Evolutionary conservation across 2,329 filamentous ascomycete species (phyloP), one percentile per base, ranked within the genome.

Genomic region (Trichoderma breve): DNA sequence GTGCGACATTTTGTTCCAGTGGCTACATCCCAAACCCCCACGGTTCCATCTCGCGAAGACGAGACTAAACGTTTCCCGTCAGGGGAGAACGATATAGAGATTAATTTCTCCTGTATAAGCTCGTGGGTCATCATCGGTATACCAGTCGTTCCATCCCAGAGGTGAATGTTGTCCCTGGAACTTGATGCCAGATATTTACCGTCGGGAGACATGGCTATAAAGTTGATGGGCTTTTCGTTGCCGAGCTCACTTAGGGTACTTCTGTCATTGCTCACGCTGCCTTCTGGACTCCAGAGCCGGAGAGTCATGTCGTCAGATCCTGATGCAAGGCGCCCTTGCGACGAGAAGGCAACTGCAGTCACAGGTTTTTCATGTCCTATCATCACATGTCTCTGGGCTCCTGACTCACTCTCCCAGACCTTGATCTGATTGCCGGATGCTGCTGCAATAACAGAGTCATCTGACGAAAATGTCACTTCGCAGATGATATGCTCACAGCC

Each of bases 401-500:
- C 9, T 51, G 8, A 0, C 4, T 51, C 43, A 21, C n/a, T 21
- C 9, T 12, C 43, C 43, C 43, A 51, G 9, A 51, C 43, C 0
- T 3, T n/a, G 39, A 43, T 3, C 0, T 51, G 1, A n/a, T 43
- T 12, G 43, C 18, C 9, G 5, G 1, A 51, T 6, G 9, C 43
- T 12, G n/a, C 43, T 11, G 43, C n/a, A 12, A 51, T 21, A 9
- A 51, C 1, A 1, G 43, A 21, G 1, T 0, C 43, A 21, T 51
- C n/a, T 21, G 43, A 9, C 2, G 43, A 51, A 21, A 51, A 51
- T 21, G n/a, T 9, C 9, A 51, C n/a, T 11, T 0, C 43, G 9
- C 2, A 0, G 4, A 51, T 6, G 43, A 0, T 0, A 9, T 2
- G 7, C 18, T 1, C 18, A 47, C 43, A 47, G 43, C 1, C 18